Percentiles rank a stretch among this genome's conserved stretches.
These are phyloP conservation scores for Kazachstania sp. DNA, from an alignment of 1,139 yeast genomes.

Conservation along the genomic window DNA sequence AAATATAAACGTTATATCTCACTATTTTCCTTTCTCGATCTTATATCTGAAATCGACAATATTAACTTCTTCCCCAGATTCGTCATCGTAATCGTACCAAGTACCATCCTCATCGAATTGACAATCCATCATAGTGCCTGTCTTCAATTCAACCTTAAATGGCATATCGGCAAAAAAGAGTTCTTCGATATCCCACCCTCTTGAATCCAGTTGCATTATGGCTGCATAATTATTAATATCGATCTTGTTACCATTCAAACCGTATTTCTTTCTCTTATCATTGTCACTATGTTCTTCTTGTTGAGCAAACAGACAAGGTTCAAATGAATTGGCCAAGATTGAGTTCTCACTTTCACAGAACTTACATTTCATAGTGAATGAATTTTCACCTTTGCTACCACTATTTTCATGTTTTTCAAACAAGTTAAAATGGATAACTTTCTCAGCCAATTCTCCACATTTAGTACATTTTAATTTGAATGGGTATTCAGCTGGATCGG, in stretches of 20 bases:
- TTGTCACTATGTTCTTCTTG: constrained; percentile 14
- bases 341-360: constrained; percentile 30
- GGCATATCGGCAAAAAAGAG: constrained; percentile 45
- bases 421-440: constrained; percentile 62
- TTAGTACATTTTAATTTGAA: constrained; percentile 67
- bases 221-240: constrained; percentile 34
- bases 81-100: constrained; percentile 94
- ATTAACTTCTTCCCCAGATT: constrained; percentile 71
- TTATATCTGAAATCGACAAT: constrained; percentile 66
- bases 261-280: constrained; percentile 22
- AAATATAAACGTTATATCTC: background rate
- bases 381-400: constrained; percentile 78
- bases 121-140: constrained; percentile 37
- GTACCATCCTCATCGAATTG: constrained; percentile 65
- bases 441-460: constrained; percentile 72
- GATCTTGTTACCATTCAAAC: constrained; percentile 20
- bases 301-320: constrained; percentile 32
- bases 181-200: constrained; percentile 70
- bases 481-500: constrained; percentile 61
- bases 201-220: constrained; percentile 65
- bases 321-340: constrained; percentile 20
- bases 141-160: constrained; percentile 18
- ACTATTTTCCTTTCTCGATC: constrained; percentile 31
- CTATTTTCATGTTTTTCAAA: constrained; percentile 46
- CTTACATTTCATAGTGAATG: constrained; percentile 67